Conservation (phyloP, 495 filamentous ascomycete species). For the Penicillium diatomitis region DNA sequence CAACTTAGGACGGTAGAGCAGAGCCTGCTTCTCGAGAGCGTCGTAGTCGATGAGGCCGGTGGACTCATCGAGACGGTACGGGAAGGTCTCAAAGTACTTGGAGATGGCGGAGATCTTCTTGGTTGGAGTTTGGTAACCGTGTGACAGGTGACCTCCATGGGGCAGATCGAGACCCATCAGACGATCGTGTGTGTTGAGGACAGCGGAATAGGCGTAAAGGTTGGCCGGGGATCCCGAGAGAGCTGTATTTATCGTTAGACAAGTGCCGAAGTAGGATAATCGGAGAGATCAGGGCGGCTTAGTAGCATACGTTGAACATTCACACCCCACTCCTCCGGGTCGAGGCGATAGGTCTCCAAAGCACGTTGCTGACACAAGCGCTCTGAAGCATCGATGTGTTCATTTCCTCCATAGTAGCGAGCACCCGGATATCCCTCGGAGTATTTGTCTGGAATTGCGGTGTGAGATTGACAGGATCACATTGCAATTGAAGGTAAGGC, state of each 20-base stretch:
- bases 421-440: constrained; percentile 97
- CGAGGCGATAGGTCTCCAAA: constrained; percentile 74
- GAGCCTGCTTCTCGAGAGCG: constrained; percentile 73
- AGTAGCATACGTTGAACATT: constrained; percentile 78
- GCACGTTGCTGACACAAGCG: constrained; percentile 82
- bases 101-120: constrained; percentile 98
- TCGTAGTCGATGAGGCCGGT: constrained; percentile 94
- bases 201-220: constrained; percentile 87
- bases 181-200: constrained; percentile 85
- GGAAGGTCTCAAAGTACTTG: constrained; percentile 97
- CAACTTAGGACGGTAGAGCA: constrained; percentile 86
- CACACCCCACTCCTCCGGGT: constrained; percentile 87
- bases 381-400: constrained; percentile 88
- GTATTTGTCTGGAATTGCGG: constrained; percentile 70
- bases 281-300: background rate
- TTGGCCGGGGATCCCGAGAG: constrained; percentile 95
- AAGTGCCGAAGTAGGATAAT: background rate
- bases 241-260: constrained; percentile 44
- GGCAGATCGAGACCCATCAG: constrained; percentile 97
- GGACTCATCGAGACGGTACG: constrained; percentile 81
- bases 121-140: constrained; percentile 94
- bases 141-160: constrained; percentile 92
- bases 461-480: constrained; percentile 1
- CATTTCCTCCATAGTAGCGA: constrained; percentile 94
- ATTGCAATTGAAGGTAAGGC: constrained; percentile 1